Conservation (phyloP, 2,329 filamentous ascomycete genomes). For the Coniochaeta prunicola region DNA sequence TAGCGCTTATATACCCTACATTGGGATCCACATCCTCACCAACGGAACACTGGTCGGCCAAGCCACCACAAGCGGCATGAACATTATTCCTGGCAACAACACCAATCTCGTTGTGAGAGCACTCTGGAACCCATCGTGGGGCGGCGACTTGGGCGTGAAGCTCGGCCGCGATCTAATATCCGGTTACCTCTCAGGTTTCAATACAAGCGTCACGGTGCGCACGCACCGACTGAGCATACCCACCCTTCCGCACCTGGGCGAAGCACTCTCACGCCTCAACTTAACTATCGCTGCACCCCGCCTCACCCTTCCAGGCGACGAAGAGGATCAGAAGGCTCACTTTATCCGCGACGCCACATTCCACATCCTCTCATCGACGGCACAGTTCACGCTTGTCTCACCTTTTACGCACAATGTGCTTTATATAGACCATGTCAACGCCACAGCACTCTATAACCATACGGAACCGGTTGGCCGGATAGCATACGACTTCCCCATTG, state of each 20-base stretch:
- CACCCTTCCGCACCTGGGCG: slow-evolving; percentile 61
- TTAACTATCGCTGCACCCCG: slow-evolving; percentile 66
- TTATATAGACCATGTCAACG: slow-evolving; percentile 72
- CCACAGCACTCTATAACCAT: slow-evolving; percentile 78
- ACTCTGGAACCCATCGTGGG: slow-evolving; percentile 65
- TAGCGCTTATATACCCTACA: slow-evolving; percentile 70
- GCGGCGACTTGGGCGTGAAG: slow-evolving; percentile 52
- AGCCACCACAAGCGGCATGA: slow-evolving; percentile 57
- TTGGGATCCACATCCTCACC: slow-evolving; percentile 67
- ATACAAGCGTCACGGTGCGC: slow-evolving; percentile 70
- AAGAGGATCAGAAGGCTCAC: slow-evolving; percentile 40
- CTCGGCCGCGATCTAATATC: slow-evolving; percentile 71
- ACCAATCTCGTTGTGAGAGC: slow-evolving; percentile 59
- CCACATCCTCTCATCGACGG: slow-evolving; percentile 80
- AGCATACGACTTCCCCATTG: slow-evolving; percentile 64
- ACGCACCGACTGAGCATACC: slow-evolving; percentile 70
- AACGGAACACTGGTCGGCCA: slow-evolving; percentile 72
- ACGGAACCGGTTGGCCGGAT: slow-evolving; percentile 74
- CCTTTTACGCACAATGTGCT: slow-evolving; percentile 68
- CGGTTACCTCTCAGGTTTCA: slow-evolving; percentile 79
- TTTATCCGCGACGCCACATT: slow-evolving; percentile 85
- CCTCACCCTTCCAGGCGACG: slow-evolving; percentile 48
- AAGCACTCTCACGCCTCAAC: slow-evolving; percentile 64
- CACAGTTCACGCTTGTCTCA: slow-evolving; percentile 75
- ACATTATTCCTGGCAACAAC: slow-evolving; percentile 64